Evolutionary conservation across 177 flowering plant species (phyloP).

Genomic region (Tripterygium wilfordii): DNA sequence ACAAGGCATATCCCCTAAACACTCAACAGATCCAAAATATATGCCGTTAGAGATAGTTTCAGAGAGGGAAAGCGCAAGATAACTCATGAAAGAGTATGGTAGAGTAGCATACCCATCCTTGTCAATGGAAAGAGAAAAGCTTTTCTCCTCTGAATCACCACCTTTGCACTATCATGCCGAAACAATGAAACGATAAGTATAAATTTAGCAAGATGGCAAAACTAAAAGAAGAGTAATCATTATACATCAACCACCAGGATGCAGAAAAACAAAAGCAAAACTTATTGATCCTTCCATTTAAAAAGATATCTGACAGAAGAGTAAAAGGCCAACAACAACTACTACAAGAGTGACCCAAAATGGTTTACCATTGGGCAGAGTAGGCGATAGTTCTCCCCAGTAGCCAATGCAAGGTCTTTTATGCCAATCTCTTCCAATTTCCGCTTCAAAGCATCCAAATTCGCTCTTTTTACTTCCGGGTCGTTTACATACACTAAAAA

Average conservation of each 20-base stretch:
- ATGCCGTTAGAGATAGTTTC: too few species aligned
- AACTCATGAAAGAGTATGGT: too few species aligned
- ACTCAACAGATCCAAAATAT: not conserved
- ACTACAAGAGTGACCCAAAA: not conserved
- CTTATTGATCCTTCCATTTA: not conserved
- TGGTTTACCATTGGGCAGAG: slow-evolving; percentile 48
- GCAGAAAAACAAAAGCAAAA: not conserved
- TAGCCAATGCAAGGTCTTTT: slow-evolving; percentile 17
- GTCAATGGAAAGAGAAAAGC: slow-evolving; percentile 1
- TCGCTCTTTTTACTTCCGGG: slow-evolving; percentile 8
- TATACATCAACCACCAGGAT: not conserved
- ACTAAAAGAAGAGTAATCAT: not conserved
- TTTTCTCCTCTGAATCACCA: slow-evolving; percentile 5
- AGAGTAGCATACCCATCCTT: slow-evolving; percentile 5
- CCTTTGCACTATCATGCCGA: slow-evolving; percentile 5
- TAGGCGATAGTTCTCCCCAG: slow-evolving; percentile 41
- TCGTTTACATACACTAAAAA: slow-evolving; percentile 16
- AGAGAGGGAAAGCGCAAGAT: not conserved
- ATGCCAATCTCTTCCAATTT: slow-evolving; percentile 43
- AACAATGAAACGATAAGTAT: not conserved
- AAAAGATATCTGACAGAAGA: not conserved
- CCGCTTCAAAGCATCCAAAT: slow-evolving; percentile 24
- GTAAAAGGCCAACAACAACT: not conserved
- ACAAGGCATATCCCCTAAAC: not conserved
- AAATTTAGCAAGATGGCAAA: not conserved